Evolutionary conservation across 352 stramenopile species (phyloP), one percentile per base, ranked within the genome.

Genomic region (Globisporangium echinulatum): DNA sequence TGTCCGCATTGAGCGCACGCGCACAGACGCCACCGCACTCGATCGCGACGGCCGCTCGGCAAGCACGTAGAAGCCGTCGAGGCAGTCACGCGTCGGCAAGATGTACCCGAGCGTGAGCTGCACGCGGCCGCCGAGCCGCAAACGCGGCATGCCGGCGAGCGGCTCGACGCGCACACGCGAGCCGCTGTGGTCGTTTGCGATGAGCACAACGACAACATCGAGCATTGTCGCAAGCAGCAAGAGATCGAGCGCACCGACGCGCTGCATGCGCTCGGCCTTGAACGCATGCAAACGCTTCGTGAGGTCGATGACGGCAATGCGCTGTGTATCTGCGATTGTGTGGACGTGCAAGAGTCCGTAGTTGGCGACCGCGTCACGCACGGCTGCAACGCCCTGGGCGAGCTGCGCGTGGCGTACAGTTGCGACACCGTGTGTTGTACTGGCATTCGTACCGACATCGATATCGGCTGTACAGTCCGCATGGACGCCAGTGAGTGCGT

Each of bases 121-220:
- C 52, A 90, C 63, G 9, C 74, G 72, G 1, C 68, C 74, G 17
- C 85, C 85, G 13, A 62, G 64, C 4, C 83, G 77, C 25, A 94
- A 79, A 3, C 80, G 66, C 19, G 64, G 61, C 15, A 91, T 46
- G 5, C 65, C 70, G 7, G 68, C 42, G 19, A 92, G 69, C 2
- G 85, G 85, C 10, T 74, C 39, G 49, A 94, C 86, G 52, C 72
- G 67, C 33, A 89, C 77, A 37, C 88, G 65, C 0, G 80, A 85
- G 7, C 78, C 80, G 33, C 85, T 63, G 58, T 94, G 82, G 66
- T 94, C 85, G 59, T 94, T 92, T 6, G 83, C 90, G 56, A 94
- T 70, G 37, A 94, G 66, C 15, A 69, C 67, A 57, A 94, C 88
- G 0, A 70, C 78, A 13, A 92, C 59, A 63, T 94, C 73, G 7